Base-by-base conservation (phyloP, 371 early-diverging fungal genomes). In the Apophysomyces ossiformis region DNA sequence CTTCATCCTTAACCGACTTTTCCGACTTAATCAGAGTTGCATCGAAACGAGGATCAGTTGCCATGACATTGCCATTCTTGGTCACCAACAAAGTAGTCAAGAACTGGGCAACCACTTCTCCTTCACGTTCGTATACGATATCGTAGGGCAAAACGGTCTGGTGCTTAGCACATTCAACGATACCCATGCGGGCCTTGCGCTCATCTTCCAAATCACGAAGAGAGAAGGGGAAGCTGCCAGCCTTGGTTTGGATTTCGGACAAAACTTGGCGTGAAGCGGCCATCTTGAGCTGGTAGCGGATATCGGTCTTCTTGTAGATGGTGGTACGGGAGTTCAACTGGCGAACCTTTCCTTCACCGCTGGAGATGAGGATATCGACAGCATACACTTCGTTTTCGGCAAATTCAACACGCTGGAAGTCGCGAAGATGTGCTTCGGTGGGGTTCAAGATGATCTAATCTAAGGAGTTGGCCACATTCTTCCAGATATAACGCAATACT, bases 141-240 rank as follows among this genome's bases (percentile, higher is more conserved):
- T 91, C 89, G 68, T 92, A 95, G 50, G 96, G 88, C 61, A 83
- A 81, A 37, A 95, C 91, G 57, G 95, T 88, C 64, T 86, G 85
- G 77, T 90, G 90, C 86, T 91, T 91, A 69, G 86, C 83, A 80
- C 93, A 95, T 78, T 98, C 98, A 57, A 92, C 78, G 63, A 98
- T 86, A 71, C 97, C 98, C 92, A 96, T 86, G 68, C 95, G 93
- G 32, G 93, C 95, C 83, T 86, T 88, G 73, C 91, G 91, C 80
- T 93, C 93, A 78, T 98, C 97, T 7, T 89, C 90, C 70, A 88
- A 73, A 67, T 84, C 76, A 54, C 95, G 89, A 63, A 94, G 78
- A 63, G 91, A 82, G 87, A 98, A 97, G 58, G 96, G 95, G 87
- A 96, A 93, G 64, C 84, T 83, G 59, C 95, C 96, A 69, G 90